These are phyloP conservation scores for Rubroboletus pulcherrimus DNA, from an alignment of 768 basidiomycete species.

Conservation along the genomic window DNA sequence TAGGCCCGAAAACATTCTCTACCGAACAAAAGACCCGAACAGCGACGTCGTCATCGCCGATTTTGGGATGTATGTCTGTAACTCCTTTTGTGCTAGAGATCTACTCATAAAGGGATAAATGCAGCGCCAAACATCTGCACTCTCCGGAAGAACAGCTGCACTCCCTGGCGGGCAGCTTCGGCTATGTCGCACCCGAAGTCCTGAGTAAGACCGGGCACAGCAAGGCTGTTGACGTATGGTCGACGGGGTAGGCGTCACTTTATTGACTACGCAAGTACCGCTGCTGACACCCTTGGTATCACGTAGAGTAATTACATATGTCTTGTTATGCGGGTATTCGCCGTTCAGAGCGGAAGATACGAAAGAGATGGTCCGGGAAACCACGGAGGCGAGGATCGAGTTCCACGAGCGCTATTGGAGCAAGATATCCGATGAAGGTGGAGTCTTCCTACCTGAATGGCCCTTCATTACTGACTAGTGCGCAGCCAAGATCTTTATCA, in stretches of 20 bases:
- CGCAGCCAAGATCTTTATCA: constrained; percentile 83
- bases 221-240: constrained; percentile 93
- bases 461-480: neutral
- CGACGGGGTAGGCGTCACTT: constrained; percentile 64
- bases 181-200: constrained; percentile 91
- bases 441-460: constrained; percentile 4
- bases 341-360: constrained; percentile 88
- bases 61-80: constrained; percentile 80
- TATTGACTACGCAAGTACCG: neutral
- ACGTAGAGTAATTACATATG: constrained; percentile 86
- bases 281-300: neutral
- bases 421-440: constrained; percentile 78
- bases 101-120: neutral
- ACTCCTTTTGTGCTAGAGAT: neutral
- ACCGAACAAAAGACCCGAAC: constrained; percentile 67
- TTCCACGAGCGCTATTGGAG: constrained; percentile 96
- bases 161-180: constrained; percentile 76
- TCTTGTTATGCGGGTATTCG: constrained; percentile 90
- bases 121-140: constrained; percentile 79
- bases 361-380: constrained; percentile 74
- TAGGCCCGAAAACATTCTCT: constrained; percentile 95
- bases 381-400: constrained; percentile 77
- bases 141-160: constrained; percentile 66
- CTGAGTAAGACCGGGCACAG: constrained; percentile 80
- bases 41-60: constrained; percentile 95